Percentiles rank a stretch among this genome's conserved stretches.
These are phyloP conservation scores for Discostella stelligeroides DNA, from an alignment of 108 stramenopile species.

Conservation along the genomic window DNA sequence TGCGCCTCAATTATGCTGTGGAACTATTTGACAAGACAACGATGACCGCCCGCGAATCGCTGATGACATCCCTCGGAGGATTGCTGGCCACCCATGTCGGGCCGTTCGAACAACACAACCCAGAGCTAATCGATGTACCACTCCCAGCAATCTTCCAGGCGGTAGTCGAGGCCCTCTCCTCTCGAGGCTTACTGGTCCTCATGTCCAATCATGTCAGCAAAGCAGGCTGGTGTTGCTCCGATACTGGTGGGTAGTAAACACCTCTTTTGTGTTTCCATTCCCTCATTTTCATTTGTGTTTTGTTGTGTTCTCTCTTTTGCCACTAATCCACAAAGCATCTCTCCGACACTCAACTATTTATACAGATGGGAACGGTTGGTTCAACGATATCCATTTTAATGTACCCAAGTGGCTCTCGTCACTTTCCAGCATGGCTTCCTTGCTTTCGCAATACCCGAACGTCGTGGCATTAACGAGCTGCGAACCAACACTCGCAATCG, in stretches of 20 bases:
- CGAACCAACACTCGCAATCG: neutral
- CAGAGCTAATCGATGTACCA: slow-evolving; percentile 10
- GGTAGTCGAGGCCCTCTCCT: slow-evolving; percentile 1
- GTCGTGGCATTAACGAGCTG: slow-evolving; percentile 20
- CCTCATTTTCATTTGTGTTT: too few relatives aligned
- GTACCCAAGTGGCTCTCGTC: slow-evolving; percentile 3
- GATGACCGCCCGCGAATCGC: slow-evolving; percentile 22
- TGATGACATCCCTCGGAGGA: neutral
- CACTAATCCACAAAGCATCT: too few relatives aligned
- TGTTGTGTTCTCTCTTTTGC: too few relatives aligned
- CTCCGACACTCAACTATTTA: too few relatives aligned
- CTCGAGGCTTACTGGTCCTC: neutral
- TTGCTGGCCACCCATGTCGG: neutral
- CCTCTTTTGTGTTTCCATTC: too few relatives aligned
- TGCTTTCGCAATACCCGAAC: slow-evolving; percentile 1
- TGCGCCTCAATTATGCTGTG: slow-evolving; percentile 23
- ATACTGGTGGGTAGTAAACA: too few relatives aligned
- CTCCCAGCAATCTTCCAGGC: slow-evolving; percentile 2
- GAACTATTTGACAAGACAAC: slow-evolving; percentile 6
- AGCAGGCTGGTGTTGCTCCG: slow-evolving; percentile 26
- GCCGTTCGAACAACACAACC: slow-evolving; percentile 15
- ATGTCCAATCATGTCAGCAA: slow-evolving; percentile 21
- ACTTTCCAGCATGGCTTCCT: slow-evolving; percentile 9
- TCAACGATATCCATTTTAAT: slow-evolving; percentile 9
- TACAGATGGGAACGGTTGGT: slow-evolving; percentile 25